These are phyloP conservation scores for Gentiana macrophylla DNA, from an alignment of 257 asterid species.

Conservation along the genomic window DNA sequence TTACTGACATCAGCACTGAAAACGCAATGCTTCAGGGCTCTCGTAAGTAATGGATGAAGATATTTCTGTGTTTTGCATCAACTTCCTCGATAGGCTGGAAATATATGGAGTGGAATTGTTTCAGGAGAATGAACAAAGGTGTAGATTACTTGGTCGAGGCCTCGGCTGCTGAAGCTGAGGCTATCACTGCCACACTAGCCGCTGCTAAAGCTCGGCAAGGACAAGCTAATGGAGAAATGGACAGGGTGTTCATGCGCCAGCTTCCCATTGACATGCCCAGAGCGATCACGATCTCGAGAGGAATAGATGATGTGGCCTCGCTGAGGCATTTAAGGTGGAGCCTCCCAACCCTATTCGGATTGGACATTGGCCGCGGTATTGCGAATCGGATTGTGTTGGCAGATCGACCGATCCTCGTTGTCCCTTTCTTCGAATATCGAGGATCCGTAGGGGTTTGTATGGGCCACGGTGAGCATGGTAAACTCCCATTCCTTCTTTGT, in stretches of 20 bases:
- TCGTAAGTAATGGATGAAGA: slow-evolving; percentile 32
- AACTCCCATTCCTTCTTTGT: too few species aligned
- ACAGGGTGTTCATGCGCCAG: slow-evolving; percentile 1
- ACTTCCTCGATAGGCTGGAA: slow-evolving; percentile 5
- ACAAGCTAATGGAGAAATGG: slow-evolving; percentile 88
- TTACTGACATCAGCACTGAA: slow-evolving; percentile 89
- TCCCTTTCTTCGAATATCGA: too few species aligned
- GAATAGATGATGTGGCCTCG: too few species aligned
- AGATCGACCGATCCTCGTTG: too few species aligned
- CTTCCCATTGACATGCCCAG: too few species aligned
- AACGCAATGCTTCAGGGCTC: slow-evolving; percentile 62
- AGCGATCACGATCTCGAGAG: too few species aligned
- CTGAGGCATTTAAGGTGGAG: too few species aligned
- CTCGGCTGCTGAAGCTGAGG: slow-evolving; percentile 98
- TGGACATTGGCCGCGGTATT: too few species aligned
- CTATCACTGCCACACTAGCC: slow-evolving; percentile 86
- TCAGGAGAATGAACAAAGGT: slow-evolving; percentile 78
- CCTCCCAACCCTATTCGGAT: too few species aligned
- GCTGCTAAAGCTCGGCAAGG: slow-evolving; percentile 99
- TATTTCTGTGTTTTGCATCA: slow-evolving; percentile 1
- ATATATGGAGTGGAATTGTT: slow-evolving; percentile 13
- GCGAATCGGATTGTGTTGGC: too few species aligned
- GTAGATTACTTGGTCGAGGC: slow-evolving; percentile 97
- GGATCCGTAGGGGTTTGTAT: too few species aligned
- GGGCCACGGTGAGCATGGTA: too few species aligned